phyloP scores from a whole-genome alignment of 2,329 filamentous ascomycete species.

The Pseudogymnoascus sp. region DNA sequence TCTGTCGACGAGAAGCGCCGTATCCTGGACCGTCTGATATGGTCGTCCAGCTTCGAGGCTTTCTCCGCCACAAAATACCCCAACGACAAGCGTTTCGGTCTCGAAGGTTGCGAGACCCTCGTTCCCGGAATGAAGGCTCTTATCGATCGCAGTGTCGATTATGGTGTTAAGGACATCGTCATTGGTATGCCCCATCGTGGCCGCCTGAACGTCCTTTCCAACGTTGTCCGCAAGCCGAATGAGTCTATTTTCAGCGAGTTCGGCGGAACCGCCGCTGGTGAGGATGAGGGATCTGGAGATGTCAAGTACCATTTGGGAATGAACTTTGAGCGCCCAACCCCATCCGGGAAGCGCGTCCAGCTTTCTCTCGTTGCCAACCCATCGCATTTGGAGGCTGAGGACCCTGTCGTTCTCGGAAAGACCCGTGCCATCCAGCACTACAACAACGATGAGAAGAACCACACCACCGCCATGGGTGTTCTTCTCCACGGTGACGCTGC shows the following conservation, averaged over 20 bases:
- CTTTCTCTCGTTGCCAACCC: slow-evolving; percentile 97
- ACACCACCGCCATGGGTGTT: slow-evolving; percentile 87
- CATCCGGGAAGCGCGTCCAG: slow-evolving; percentile 98
- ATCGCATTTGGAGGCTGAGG: slow-evolving; percentile 95
- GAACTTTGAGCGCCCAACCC: slow-evolving; percentile 98
- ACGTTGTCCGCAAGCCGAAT: slow-evolving; percentile 98
- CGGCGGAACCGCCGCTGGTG: slow-evolving; percentile 74
- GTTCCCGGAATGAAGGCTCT: slow-evolving; percentile 99
- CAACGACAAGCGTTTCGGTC: slow-evolving; percentile 98
- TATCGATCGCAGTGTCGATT: slow-evolving; percentile 96
- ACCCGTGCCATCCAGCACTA: slow-evolving; percentile 97
- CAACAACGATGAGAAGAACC: slow-evolving; percentile 90
- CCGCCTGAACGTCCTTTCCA: slow-evolving; percentile 93
- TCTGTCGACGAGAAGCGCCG: slow-evolving; percentile 96
- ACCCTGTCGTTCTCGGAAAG: slow-evolving; percentile 95
- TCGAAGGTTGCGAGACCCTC: slow-evolving; percentile 93
- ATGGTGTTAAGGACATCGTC: slow-evolving; percentile 97
- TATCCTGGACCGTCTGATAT: slow-evolving; percentile 94
- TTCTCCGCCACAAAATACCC: slow-evolving; percentile 97
- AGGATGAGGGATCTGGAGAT: slow-evolving; percentile 94
- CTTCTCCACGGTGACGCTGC: slow-evolving; percentile 95
- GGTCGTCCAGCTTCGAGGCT: slow-evolving; percentile 93
- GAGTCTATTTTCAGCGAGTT: slow-evolving; percentile 99
- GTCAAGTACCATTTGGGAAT: slow-evolving; percentile 99
- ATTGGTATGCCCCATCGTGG: slow-evolving; percentile 99